Conservation (phyloP, 441 rosid genomes). For the Dalechampia spathulata region DNA sequence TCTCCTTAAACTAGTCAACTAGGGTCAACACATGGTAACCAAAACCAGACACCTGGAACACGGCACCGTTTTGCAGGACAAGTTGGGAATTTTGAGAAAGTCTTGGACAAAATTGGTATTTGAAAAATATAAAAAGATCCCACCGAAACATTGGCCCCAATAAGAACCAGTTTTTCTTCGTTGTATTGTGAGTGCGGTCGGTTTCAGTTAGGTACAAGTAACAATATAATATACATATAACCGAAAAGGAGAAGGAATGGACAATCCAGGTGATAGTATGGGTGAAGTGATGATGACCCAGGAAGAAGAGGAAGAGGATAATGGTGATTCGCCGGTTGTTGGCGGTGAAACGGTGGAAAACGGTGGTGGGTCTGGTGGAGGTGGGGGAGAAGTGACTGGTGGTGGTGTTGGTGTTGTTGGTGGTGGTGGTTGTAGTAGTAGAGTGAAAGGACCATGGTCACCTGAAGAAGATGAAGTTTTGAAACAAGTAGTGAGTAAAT, state of each 20-base stretch:
- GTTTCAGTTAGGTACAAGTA: constrained; percentile 31
- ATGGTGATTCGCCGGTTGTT: constrained; percentile 8
- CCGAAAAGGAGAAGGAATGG: constrained; percentile 1
- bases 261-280: constrained; percentile 14
- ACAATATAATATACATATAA: not conserved
- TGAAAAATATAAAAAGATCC: constrained; percentile 9
- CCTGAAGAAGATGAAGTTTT: constrained; percentile 80
- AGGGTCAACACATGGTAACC: constrained; percentile 1
- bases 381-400: constrained; percentile 2
- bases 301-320: constrained; percentile 16
- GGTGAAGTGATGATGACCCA: constrained; percentile 17
- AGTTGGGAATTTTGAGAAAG: constrained; percentile 15
- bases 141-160: constrained; percentile 21
- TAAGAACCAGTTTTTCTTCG: not conserved
- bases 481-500: constrained; percentile 48
- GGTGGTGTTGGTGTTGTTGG: constrained; percentile 4
- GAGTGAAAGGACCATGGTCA: constrained; percentile 81
- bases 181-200: constrained; percentile 6
- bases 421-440: constrained; percentile 15
- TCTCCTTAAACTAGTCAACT: not conserved
- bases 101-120: constrained; percentile 13
- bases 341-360: too few species aligned
- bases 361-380: constrained; percentile 12
- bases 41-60: not conserved
- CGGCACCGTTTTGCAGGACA: constrained; percentile 22